phyloP scores from a whole-genome alignment of 73 alveolate species.

The Stentor coeruleus region DNA sequence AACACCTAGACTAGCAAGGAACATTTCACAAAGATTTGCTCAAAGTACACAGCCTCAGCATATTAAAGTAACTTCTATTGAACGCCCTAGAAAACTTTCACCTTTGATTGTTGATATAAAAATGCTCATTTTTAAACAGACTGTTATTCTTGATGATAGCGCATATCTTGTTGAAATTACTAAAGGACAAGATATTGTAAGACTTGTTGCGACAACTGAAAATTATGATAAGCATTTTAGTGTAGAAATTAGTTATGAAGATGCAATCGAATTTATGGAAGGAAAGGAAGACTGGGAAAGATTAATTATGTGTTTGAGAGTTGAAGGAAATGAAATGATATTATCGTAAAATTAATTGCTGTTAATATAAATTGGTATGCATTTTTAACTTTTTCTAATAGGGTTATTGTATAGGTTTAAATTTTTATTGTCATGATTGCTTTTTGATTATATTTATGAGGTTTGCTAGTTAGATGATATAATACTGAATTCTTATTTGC shows the following conservation, averaged over 20 bases:
- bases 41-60: background rate
- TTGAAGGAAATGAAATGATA: background rate
- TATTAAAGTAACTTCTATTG: background rate
- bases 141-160: background rate
- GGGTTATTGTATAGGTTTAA: too few relatives aligned
- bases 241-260: background rate
- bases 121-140: too few relatives aligned
- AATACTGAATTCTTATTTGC: too few relatives aligned
- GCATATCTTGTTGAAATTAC: background rate
- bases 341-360: too few relatives aligned
- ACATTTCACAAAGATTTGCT: too few relatives aligned
- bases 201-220: background rate
- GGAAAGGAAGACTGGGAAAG: background rate
- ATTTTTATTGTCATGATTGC: too few relatives aligned
- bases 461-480: too few relatives aligned
- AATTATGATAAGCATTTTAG: background rate
- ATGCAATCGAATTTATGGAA: background rate
- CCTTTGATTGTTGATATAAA: background rate
- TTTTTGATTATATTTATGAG: too few relatives aligned
- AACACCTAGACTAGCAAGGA: background rate
- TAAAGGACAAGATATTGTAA: background rate
- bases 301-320: background rate
- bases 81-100: conserved; percentile 1
- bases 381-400: too few relatives aligned
- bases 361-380: too few relatives aligned